Conservation (phyloP, 495 filamentous ascomycete species). For the Extremus antarcticus region DNA sequence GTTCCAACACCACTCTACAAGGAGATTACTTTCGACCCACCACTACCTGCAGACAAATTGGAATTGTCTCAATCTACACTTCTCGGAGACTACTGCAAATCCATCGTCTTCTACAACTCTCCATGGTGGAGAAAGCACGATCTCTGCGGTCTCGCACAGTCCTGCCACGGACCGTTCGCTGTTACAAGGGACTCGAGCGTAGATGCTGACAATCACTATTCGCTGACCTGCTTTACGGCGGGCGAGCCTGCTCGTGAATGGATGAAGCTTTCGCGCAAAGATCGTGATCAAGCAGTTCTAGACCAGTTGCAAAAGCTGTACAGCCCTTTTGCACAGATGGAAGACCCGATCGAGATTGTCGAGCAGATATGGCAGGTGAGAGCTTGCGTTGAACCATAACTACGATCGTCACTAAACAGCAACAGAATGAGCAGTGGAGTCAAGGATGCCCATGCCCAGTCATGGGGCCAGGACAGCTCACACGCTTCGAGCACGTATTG, state of each 20-base stretch:
- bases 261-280: conserved; percentile 3
- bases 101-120: conserved; percentile 15
- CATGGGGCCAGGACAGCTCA: conserved; percentile 11
- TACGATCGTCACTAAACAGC: too few relatives aligned
- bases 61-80: conserved; percentile 7
- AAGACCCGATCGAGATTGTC: conserved; percentile 14
- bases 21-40: conserved; percentile 14
- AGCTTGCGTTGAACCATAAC: too few relatives aligned
- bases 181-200: conserved; percentile 19
- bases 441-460: conserved; percentile 18
- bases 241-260: conserved; percentile 16
- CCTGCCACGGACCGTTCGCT: conserved; percentile 17
- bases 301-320: conserved; percentile 11
- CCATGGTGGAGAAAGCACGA: conserved; percentile 21
- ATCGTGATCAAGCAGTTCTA: conserved; percentile 5
- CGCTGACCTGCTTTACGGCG: conserved; percentile 19
- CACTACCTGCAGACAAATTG: conserved; percentile 14
- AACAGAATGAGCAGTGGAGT: conserved; percentile 14
- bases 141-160: conserved; percentile 16
- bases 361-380: conserved; percentile 20
- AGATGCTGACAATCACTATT: conserved; percentile 16
- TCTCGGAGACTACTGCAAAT: conserved; percentile 21
- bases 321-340: conserved; percentile 12
- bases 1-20: conserved; percentile 16
- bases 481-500: conserved; percentile 10